phyloP scores from a whole-genome alignment of 306 rosid genomes.

The Sindora glabra region DNA sequence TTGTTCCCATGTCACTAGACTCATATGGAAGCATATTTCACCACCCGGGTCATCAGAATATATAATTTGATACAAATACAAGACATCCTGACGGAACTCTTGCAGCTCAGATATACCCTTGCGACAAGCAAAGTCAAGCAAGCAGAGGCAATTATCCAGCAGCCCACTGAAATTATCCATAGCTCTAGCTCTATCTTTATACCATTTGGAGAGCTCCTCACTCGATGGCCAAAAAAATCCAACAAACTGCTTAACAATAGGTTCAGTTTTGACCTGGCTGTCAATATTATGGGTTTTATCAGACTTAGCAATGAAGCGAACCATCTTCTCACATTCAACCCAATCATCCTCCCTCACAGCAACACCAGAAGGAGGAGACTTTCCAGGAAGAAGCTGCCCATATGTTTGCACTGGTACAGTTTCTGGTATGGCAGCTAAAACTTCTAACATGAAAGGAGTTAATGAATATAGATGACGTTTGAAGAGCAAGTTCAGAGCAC shows the following conservation, averaged over 20 bases:
- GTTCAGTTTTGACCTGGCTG: constrained; percentile 69
- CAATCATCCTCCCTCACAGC: constrained; percentile 90
- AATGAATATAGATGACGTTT: constrained; percentile 90
- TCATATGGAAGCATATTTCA: constrained; percentile 37
- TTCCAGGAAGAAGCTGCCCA: constrained; percentile 94
- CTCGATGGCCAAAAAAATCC: constrained; percentile 82
- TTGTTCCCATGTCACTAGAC: constrained; percentile 69
- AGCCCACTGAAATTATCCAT: constrained; percentile 84
- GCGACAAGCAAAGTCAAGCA: constrained; percentile 69
- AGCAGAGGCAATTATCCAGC: constrained; percentile 71
- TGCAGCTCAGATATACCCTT: constrained; percentile 75
- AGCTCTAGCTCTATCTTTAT: constrained; percentile 67
- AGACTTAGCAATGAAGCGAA: constrained; percentile 38
- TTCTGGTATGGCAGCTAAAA: constrained; percentile 86
- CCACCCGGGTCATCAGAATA: constrained; percentile 57
- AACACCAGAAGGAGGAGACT: constrained; percentile 62
- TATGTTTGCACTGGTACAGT: constrained; percentile 83
- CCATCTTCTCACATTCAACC: constrained; percentile 93
- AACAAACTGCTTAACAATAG: constrained; percentile 60
- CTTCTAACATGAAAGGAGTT: constrained; percentile 59
- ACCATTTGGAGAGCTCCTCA: constrained; percentile 68
- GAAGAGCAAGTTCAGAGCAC: constrained; percentile 82
- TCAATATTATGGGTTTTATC: constrained; percentile 38
- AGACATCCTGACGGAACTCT: constrained; percentile 62
- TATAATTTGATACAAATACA: constrained; percentile 63